phyloP scores from a whole-genome alignment of 352 stramenopile species.

The Phytopythium aichiense region DNA sequence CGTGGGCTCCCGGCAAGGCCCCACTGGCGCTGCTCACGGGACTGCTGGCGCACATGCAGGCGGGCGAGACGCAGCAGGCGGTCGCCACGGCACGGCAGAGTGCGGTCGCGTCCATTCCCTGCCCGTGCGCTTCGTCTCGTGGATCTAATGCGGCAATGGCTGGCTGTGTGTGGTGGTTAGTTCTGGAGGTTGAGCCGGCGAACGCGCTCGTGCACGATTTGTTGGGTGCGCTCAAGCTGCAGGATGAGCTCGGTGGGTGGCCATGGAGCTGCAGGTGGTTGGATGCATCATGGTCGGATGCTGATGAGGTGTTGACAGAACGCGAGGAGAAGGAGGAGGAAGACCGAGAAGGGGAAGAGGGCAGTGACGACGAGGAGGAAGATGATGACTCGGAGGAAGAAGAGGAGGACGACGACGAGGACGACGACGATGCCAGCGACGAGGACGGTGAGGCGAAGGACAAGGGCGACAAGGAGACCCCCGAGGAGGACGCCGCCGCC shows the following conservation, averaged over 20 bases:
- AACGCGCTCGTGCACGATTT: slow-evolving; percentile 67
- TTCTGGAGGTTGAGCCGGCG: slow-evolving; percentile 50
- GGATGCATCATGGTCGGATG: neutral
- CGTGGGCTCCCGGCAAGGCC: slow-evolving; percentile 58
- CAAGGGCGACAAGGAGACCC: slow-evolving; percentile 8
- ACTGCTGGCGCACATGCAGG: slow-evolving; percentile 53
- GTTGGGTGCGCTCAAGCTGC: slow-evolving; percentile 55
- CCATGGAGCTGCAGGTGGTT: neutral
- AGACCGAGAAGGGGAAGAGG: slow-evolving; percentile 37
- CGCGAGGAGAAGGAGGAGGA: slow-evolving; percentile 23
- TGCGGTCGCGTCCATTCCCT: slow-evolving; percentile 14
- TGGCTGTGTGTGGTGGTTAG: slow-evolving; percentile 13
- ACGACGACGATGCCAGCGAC: slow-evolving; percentile 16
- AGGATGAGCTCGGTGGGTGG: slow-evolving; percentile 36
- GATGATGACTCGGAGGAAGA: slow-evolving; percentile 23
- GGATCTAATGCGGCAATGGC: neutral
- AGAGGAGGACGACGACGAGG: slow-evolving; percentile 19
- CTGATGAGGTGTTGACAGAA: slow-evolving; percentile 16
- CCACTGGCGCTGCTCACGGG: slow-evolving; percentile 48
- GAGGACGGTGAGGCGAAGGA: slow-evolving; percentile 9
- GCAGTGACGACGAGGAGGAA: slow-evolving; percentile 54
- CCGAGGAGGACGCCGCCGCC: neutral
- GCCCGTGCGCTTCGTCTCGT: neutral
- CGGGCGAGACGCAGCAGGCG: slow-evolving; percentile 45
- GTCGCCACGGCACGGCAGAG: slow-evolving; percentile 44